A percentile compares a stretch with the other conserved stretches of the same genome.
Evolutionary conservation across 139 green algal genomes (phyloP).

Genomic region (Edaphochlamys debaryana): DNA sequence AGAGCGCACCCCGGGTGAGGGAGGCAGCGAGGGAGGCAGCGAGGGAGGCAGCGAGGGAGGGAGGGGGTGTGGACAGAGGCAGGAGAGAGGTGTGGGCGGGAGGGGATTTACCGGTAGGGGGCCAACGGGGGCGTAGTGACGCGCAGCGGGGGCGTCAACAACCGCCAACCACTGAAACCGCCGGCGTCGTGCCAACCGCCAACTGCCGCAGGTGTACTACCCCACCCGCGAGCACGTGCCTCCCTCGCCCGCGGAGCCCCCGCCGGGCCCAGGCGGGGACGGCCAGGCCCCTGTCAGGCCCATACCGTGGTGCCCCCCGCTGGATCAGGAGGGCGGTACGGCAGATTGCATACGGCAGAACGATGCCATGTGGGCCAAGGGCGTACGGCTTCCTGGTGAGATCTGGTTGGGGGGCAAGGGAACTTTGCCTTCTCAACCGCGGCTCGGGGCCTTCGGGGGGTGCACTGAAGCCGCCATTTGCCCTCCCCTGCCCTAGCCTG

Average conservation of each 20-base stretch:
- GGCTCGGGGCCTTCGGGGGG: too few species aligned
- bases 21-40: too few species aligned
- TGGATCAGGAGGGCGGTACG: slow-evolving; percentile 6
- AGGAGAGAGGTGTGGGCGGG: not conserved
- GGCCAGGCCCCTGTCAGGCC: not conserved
- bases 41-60: too few species aligned
- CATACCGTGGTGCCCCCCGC: slow-evolving; percentile 1
- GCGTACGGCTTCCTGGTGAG: slow-evolving; percentile 14
- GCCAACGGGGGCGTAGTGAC: not conserved
- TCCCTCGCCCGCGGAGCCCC: slow-evolving; percentile 6
- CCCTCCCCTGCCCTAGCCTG: too few species aligned
- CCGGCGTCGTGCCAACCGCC: not conserved
- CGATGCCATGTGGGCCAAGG: slow-evolving; percentile 15
- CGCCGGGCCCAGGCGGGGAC: not conserved
- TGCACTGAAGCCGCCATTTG: too few species aligned
- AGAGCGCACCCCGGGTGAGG: too few species aligned
- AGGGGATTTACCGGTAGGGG: not conserved
- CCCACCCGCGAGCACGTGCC: not conserved
- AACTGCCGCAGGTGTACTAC: not conserved
- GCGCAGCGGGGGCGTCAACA: not conserved
- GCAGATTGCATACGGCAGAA: not conserved
- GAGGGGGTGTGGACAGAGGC: too few species aligned
- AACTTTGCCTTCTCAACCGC: too few species aligned
- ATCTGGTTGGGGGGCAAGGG: too few species aligned
- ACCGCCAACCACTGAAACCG: not conserved